Evolutionary conservation across 441 rosid genomes (phyloP).

Genomic region (Populus hybrid): DNA sequence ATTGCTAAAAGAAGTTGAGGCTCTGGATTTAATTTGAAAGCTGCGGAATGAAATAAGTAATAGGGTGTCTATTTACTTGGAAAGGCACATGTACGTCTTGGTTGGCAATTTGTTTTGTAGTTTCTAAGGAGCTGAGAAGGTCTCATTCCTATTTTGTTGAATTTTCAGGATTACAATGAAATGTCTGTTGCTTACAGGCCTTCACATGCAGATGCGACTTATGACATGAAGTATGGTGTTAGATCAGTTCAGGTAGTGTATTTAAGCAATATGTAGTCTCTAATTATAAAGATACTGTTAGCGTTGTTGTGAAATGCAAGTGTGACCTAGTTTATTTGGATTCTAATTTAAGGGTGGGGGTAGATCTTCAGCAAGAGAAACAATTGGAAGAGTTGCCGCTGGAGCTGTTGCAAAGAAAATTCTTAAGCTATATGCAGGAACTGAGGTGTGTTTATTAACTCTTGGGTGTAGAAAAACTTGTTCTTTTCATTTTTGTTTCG

Average conservation of each 20-base stretch:
- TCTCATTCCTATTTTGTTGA: neutral
- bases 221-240: conserved; percentile 98
- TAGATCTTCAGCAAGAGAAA: too few species aligned
- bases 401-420: conserved; percentile 98
- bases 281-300: neutral
- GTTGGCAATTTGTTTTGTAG: neutral
- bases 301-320: neutral
- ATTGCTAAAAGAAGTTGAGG: neutral
- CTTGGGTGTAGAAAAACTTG: neutral
- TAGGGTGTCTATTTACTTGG: neutral
- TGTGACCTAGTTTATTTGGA: conserved; percentile 18
- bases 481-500: neutral
- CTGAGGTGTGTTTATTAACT: conserved; percentile 55
- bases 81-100: neutral
- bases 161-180: conserved; percentile 87
- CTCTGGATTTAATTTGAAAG: neutral
- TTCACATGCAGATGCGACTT: conserved; percentile 98
- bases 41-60: neutral
- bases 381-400: conserved; percentile 95
- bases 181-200: conserved; percentile 95
- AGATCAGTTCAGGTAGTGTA: conserved; percentile 80
- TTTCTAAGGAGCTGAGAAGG: neutral
- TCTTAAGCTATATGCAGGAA: conserved; percentile 71
- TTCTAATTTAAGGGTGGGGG: conserved; percentile 81
- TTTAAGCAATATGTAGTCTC: neutral